phyloP scores from a whole-genome alignment of 2,329 filamentous ascomycete genomes.

The Fonsecaea erecta region DNA sequence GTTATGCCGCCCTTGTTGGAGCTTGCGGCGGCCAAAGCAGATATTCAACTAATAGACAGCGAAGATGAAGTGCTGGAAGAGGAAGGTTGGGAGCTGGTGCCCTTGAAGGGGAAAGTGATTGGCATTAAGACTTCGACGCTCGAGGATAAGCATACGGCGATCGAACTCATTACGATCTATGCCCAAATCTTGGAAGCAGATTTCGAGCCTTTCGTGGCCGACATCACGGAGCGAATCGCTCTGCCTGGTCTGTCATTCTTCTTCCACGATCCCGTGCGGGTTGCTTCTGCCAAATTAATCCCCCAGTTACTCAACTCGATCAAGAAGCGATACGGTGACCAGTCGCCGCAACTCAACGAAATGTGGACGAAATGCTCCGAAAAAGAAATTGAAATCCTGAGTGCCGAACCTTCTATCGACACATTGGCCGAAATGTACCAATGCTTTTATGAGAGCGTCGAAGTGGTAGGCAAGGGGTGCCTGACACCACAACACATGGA shows the following conservation, averaged over 20 bases:
- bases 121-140: slow-evolving; percentile 96
- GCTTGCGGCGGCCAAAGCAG: slow-evolving; percentile 90
- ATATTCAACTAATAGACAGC: slow-evolving; percentile 93
- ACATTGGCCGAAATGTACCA: slow-evolving; percentile 99
- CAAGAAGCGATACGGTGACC: slow-evolving; percentile 84
- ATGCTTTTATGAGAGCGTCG: slow-evolving; percentile 98
- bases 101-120: slow-evolving; percentile 96
- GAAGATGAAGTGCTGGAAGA: slow-evolving; percentile 92
- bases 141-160: slow-evolving; percentile 99
- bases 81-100: slow-evolving; percentile 96
- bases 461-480: slow-evolving; percentile 86
- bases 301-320: slow-evolving; percentile 91
- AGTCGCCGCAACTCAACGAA: slow-evolving; percentile 76
- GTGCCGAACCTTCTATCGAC: slow-evolving; percentile 92
- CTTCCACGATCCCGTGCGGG: slow-evolving; percentile 97
- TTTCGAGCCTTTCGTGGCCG: slow-evolving; percentile 87
- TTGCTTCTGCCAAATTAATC: slow-evolving; percentile 91
- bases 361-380: slow-evolving; percentile 86
- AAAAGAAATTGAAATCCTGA: slow-evolving; percentile 90
- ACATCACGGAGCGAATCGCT: slow-evolving; percentile 96
- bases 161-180: slow-evolving; percentile 96
- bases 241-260: slow-evolving; percentile 95
- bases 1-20: slow-evolving; percentile 95
- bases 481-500: slow-evolving; percentile 79
- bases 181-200: slow-evolving; percentile 91